phyloP scores from a whole-genome alignment of 1,139 yeast species.

The Pichia sp. region DNA sequence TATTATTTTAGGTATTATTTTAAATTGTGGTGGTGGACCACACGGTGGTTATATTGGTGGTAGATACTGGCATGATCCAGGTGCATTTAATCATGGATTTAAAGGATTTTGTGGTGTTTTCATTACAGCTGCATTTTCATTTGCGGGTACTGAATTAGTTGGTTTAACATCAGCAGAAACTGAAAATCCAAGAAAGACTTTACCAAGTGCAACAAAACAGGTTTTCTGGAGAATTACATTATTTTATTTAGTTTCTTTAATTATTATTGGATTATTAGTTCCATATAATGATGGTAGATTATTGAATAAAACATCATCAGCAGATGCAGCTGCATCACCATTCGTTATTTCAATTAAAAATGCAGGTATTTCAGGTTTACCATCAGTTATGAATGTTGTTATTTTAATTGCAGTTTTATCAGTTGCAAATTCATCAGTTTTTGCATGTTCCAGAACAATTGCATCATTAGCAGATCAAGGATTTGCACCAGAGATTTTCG shows the following conservation, averaged over 20 bases:
- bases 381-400: constrained; percentile 59
- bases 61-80: constrained; percentile 51
- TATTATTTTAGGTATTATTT: constrained; percentile 57
- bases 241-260: constrained; percentile 51
- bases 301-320: constrained; percentile 33
- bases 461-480: constrained; percentile 75
- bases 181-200: constrained; percentile 54
- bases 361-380: constrained; percentile 41
- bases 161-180: constrained; percentile 82
- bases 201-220: constrained; percentile 61
- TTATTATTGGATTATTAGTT: constrained; percentile 49
- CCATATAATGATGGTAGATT: constrained; percentile 47
- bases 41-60: constrained; percentile 51
- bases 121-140: constrained; percentile 77
- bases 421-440: constrained; percentile 67
- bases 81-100: constrained; percentile 51
- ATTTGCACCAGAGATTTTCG: constrained; percentile 65
- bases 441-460: constrained; percentile 70
- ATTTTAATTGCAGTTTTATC: constrained; percentile 58
- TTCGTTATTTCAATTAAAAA: constrained; percentile 45
- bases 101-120: constrained; percentile 74
- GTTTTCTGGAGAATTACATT: constrained; percentile 62
- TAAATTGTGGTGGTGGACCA: constrained; percentile 62
- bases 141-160: constrained; percentile 72
- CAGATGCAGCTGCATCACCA: constrained; percentile 40